These are phyloP conservation scores for Daldinia grandis DNA, from an alignment of 495 filamentous ascomycete genomes.

Conservation along the genomic window DNA sequence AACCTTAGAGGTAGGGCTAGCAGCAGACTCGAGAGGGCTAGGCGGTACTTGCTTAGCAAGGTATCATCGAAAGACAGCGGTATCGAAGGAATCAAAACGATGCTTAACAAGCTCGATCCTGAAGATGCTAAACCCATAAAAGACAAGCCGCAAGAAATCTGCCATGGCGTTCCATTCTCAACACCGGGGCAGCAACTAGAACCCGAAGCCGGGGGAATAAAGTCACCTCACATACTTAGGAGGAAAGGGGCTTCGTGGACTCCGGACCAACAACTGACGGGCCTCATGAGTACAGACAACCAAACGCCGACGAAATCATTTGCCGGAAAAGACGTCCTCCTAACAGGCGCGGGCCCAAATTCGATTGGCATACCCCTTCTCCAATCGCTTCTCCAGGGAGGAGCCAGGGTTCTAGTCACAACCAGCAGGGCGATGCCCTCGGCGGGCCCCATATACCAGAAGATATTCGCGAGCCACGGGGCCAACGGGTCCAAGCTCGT, in stretches of 20 bases:
- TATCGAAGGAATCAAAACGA: slow-evolving; percentile 2
- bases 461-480: slow-evolving; percentile 84
- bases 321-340: slow-evolving; percentile 84
- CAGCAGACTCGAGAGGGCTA: slow-evolving; percentile 28
- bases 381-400: slow-evolving; percentile 85
- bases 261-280: slow-evolving; percentile 83
- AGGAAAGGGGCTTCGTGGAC: slow-evolving; percentile 71
- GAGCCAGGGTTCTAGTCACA: slow-evolving; percentile 87
- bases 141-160: background rate
- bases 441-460: slow-evolving; percentile 91
- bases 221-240: slow-evolving; percentile 32
- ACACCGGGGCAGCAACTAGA: background rate
- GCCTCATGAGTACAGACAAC: slow-evolving; percentile 62
- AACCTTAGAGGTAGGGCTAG: slow-evolving; percentile 18
- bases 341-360: slow-evolving; percentile 89
- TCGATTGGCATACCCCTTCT: slow-evolving; percentile 90
- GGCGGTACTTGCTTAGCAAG: slow-evolving; percentile 28
- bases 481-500: slow-evolving; percentile 83
- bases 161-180: background rate
- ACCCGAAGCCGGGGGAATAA: background rate
- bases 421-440: slow-evolving; percentile 86
- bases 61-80: background rate
- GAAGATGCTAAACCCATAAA: background rate
- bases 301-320: slow-evolving; percentile 71
- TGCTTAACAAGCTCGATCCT: slow-evolving; percentile 15